phyloP scores from a whole-genome alignment of 805 yeast species.

The Candida khao-thaluensis region DNA sequence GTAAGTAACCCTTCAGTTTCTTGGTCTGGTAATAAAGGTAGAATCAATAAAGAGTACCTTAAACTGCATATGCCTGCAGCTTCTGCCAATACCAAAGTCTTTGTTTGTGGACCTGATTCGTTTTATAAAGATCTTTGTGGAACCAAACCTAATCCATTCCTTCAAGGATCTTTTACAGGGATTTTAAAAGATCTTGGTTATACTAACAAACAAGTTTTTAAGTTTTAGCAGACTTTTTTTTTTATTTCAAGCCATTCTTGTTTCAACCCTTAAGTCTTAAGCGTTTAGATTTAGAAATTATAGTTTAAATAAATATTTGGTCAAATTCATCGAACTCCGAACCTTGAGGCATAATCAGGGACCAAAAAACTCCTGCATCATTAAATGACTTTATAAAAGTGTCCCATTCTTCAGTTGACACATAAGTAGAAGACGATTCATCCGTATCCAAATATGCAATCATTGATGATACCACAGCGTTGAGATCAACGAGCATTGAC shows the following conservation, averaged over 20 bases:
- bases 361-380: constrained; percentile 2
- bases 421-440: too few relatives aligned
- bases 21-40: constrained; percentile 69
- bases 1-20: constrained; percentile 57
- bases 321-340: not conserved
- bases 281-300: too few relatives aligned
- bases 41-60: constrained; percentile 73
- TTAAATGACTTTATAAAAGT: not conserved
- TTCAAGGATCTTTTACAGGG: constrained; percentile 94
- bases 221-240: constrained; percentile 50
- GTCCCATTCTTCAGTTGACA: not conserved
- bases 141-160: constrained; percentile 74
- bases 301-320: not conserved
- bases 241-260: not conserved
- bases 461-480: not conserved
- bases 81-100: constrained; percentile 55
- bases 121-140: constrained; percentile 88
- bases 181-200: constrained; percentile 84
- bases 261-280: not conserved
- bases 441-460: not conserved
- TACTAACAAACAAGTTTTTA: constrained; percentile 83
- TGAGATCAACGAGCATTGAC: not conserved
- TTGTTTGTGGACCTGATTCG: constrained; percentile 95
- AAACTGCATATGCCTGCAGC: constrained; percentile 67
- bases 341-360: not conserved